Evolutionary conservation across 768 basidiomycete species (phyloP), one percentile per base, ranked within the genome.

Genomic region (Leucosporidium creatinivorum): DNA sequence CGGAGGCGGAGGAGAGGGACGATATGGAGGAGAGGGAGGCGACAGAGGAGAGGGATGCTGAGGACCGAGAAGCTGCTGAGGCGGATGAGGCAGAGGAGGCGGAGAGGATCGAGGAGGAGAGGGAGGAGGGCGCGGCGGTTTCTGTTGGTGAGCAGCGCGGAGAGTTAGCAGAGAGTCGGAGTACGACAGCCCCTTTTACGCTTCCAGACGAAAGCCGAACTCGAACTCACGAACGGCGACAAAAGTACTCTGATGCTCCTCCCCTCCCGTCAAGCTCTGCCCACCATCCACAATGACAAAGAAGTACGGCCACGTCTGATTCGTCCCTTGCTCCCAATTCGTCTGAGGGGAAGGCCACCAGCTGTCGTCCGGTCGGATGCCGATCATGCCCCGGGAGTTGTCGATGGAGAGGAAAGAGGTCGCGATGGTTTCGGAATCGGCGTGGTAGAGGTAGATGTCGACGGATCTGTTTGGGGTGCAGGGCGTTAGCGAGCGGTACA

Each of bases 371-470:
- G 70, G 70, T 2, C 49, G 83, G 3, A 84, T 78, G 36, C 80
- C 81, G 52, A 76, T 82, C 75, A 69, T 79, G 63, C 30, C 90
- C 86, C 2, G 86, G 25, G 81, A 83, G 74, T 83, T 83, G 31
- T 79, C 72, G 4, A 85, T 82, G 64, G 84, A 84, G 1, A 73
- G 7, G 47, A 79, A 83, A 65, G 79, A 79, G 28, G 82, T 77
- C 25, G 89, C 79, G 69, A 81, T 79, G 47, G 79, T 31, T 52
- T 81, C 81, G 8, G 87, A 85, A 75, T 89, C 88, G 31, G 83
- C 90, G 66, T 85, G 85, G 77, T 84, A 87, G 61, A 93, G 86
- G 79, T 84, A 91, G 70, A 92, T 80, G 77, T 92, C 83, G 75
- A 92, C 88, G 85, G 83, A 39, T 77, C 81, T 52, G 36, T 39